Evolutionary conservation across 1,139 yeast species (phyloP), one percentile per base, ranked within the genome.

Genomic region (Diutina catenulata): DNA sequence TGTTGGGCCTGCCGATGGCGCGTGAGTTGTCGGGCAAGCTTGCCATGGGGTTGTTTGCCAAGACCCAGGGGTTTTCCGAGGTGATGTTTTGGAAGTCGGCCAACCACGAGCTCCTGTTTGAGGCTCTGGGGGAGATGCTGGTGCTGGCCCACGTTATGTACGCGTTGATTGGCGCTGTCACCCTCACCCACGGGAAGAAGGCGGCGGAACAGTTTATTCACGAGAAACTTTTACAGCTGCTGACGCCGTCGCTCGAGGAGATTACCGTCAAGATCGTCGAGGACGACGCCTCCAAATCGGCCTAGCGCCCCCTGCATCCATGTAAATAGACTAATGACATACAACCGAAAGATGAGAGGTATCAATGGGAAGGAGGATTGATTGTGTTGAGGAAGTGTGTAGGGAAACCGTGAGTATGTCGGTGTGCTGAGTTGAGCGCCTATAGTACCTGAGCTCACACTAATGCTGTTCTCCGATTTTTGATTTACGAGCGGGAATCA

Each of bases 111-210:
- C 57, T 70, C 43, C 68, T 68, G 33, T 76, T 77, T 48, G 69
- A 68, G 41, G 52, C 52, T 39, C 63, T 67, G 45, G 86, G 84
- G 32, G 80, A 76, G 49, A 54, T 71, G 38, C 50, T 51, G 46
- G 79, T 84, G 4, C 72, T 72, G 45, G 78, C 91, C 2, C 79
- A 82, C 46, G 73, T 82, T 51, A 57, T 84, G 40, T 71, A 74
- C 49, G 88, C 95, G 6, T 59, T 87, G 41, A 64, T 87, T 25
- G 97, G 96, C 14, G 95, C 93, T 2, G 72, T 88, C 37, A 65
- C 81, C 36, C 61, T 79, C 41, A 68, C 71, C 37, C 79, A 80
- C 48, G 96, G 96, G 8, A 70, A 74, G 48, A 47, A 43, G 2
- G 64, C 56, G 15, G 79, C 84, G 10, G 76, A 72, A 45, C 56